phyloP scores from a whole-genome alignment of 208 protist genomes.

The Leishmania major region DNA sequence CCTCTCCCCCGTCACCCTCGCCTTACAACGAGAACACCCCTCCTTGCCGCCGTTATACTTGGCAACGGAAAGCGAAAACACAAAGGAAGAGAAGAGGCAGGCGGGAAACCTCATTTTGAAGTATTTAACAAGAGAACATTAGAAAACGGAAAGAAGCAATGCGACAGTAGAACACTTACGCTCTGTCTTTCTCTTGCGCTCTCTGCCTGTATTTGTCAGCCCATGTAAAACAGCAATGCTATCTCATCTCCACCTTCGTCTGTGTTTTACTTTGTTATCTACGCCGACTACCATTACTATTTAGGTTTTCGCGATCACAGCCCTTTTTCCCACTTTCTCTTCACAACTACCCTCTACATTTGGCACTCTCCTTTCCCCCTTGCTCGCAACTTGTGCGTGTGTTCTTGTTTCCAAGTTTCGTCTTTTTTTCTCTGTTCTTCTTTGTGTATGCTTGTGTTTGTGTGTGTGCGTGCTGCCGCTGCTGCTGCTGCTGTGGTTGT shows the following conservation, averaged over 20 bases:
- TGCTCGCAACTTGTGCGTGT: background rate
- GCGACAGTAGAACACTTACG: background rate
- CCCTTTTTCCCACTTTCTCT: background rate
- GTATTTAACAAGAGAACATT: background rate
- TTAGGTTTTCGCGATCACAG: background rate
- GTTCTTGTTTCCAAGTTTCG: background rate
- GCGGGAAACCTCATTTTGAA: background rate
- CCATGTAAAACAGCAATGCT: constrained; percentile 12
- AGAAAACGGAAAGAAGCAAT: constrained; percentile 6
- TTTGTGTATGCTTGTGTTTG: background rate
- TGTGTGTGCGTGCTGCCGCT: background rate
- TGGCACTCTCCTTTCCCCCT: background rate
- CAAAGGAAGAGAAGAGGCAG: background rate
- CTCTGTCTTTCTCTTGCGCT: background rate
- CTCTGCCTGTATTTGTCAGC: background rate
- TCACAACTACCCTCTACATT: background rate
- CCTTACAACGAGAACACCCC: background rate
- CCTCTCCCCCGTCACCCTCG: background rate
- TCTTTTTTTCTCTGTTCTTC: background rate
- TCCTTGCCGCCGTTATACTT: background rate
- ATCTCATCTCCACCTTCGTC: background rate
- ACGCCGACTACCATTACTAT: background rate
- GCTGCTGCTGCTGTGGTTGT: background rate
- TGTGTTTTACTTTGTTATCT: background rate
- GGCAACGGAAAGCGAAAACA: background rate